Conservation (phyloP, 1,139 yeast genomes). For the Debaryomycetaceae sp. region DNA sequence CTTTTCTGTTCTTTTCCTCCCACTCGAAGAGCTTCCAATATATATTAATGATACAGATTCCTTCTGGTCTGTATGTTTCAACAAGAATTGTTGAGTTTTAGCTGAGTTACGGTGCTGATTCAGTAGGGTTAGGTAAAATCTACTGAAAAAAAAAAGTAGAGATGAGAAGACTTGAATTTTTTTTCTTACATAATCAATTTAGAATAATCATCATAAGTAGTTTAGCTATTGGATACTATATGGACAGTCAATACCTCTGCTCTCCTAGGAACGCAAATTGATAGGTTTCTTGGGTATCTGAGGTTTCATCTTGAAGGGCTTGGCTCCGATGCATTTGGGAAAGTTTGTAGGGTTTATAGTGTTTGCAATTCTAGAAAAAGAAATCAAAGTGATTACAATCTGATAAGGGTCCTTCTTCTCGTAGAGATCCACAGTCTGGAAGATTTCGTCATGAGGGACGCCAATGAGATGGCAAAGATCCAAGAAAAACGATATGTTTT, state of each 20-base stretch:
- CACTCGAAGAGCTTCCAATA: too few species aligned
- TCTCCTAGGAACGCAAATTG: conserved; percentile 7
- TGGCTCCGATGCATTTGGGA: conserved; percentile 34
- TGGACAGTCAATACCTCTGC: neutral
- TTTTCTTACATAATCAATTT: neutral
- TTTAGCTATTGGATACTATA: neutral
- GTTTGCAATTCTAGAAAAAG: conserved; percentile 57
- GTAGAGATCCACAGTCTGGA: conserved; percentile 77
- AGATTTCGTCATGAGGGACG: conserved; percentile 79
- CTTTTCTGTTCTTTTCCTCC: too few species aligned
- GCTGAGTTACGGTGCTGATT: too few species aligned
- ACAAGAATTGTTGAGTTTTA: neutral
- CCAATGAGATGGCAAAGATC: conserved; percentile 59
- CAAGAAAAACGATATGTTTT: conserved; percentile 73
- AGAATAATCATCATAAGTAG: neutral
- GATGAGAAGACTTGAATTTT: conserved; percentile 5
- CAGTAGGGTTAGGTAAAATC: too few species aligned
- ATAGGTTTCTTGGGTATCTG: conserved; percentile 37
- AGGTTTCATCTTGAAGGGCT: conserved; percentile 32
- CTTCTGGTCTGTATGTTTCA: too few species aligned
- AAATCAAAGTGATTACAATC: conserved; percentile 67
- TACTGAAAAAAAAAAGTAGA: conserved; percentile 5
- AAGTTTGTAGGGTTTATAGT: conserved; percentile 30
- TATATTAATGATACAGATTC: too few species aligned
- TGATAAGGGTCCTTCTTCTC: conserved; percentile 77